Conservation (phyloP, 2,329 filamentous ascomycete genomes). For the Fonsecaea erecta region DNA sequence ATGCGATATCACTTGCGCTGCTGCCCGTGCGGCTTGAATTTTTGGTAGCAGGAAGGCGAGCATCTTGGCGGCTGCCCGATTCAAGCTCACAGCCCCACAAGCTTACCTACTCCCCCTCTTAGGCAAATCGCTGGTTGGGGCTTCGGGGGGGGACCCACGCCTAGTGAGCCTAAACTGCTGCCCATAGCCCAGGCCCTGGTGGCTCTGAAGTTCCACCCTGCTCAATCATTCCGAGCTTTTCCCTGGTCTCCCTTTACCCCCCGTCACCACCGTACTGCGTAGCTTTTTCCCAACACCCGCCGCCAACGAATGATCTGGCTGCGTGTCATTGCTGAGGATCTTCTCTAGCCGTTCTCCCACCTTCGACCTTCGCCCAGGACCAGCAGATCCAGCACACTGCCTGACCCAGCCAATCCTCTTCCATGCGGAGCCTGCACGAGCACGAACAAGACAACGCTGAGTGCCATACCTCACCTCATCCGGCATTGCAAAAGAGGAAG, state of each 20-base stretch:
- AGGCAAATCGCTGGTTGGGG: background rate
- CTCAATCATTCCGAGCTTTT: background rate
- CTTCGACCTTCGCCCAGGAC: background rate
- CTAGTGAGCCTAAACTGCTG: background rate
- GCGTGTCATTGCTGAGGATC: background rate
- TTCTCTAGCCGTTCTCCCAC: background rate
- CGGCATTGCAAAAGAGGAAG: background rate
- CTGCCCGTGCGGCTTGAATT: background rate
- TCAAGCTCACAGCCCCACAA: background rate
- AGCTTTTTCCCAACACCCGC: conserved; percentile 6
- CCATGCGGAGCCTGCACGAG: background rate
- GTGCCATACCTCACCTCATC: conserved; percentile 1
- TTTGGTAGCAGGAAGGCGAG: background rate
- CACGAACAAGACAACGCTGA: background rate
- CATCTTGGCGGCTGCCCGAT: background rate
- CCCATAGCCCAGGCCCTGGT: background rate
- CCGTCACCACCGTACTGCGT: too few species aligned
- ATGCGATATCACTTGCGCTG: background rate
- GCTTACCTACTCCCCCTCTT: too few species aligned
- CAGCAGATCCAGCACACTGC: conserved; percentile 21
- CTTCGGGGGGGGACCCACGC: background rate
- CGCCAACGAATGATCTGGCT: conserved; percentile 9
- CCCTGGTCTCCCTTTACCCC: background rate
- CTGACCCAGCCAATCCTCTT: conserved; percentile 10
- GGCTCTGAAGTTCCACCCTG: background rate